Percentiles rank a stretch among this genome's conserved stretches.
These are phyloP conservation scores for Petunia hybrid DNA, from an alignment of 305 asterid species.

Conservation along the genomic window DNA sequence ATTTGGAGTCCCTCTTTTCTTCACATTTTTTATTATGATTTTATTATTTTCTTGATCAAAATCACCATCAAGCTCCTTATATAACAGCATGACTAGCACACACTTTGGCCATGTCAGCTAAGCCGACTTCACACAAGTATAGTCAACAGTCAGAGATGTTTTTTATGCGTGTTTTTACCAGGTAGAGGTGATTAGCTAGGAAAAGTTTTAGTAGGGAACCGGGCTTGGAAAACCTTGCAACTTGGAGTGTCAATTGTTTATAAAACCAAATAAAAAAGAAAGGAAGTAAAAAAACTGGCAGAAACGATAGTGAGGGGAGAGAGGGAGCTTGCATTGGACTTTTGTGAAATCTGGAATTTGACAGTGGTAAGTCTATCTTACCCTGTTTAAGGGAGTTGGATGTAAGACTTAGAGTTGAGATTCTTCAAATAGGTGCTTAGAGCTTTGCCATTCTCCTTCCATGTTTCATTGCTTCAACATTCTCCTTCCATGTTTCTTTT, in stretches of 20 bases:
- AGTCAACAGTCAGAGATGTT: not conserved
- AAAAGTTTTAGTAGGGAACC: not conserved
- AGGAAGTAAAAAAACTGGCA: not conserved
- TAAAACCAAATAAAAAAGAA: not conserved
- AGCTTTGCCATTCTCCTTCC: not conserved
- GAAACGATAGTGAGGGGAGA: conserved; percentile 1
- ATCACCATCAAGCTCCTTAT: not conserved
- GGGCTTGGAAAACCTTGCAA: not conserved
- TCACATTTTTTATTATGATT: not conserved
- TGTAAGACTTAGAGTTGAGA: not conserved
- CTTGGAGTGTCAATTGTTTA: not conserved
- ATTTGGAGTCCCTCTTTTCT: not conserved
- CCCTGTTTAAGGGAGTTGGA: not conserved
- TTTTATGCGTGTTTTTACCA: not conserved
- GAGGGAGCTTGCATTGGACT: not conserved
- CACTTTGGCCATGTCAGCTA: not conserved
- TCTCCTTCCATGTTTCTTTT: not conserved
- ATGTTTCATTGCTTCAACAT: not conserved
- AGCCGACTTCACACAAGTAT: not conserved
- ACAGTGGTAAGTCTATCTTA: conserved; percentile 7
- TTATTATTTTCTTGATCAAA: not conserved
- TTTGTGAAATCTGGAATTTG: not conserved
- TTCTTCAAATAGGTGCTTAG: not conserved
- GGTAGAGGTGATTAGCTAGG: not conserved
- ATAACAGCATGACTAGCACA: not conserved